Percentiles rank a stretch among this genome's conserved stretches.
Evolutionary conservation across 805 yeast genomes (phyloP).

Genomic region (Suhomyces sp.): DNA sequence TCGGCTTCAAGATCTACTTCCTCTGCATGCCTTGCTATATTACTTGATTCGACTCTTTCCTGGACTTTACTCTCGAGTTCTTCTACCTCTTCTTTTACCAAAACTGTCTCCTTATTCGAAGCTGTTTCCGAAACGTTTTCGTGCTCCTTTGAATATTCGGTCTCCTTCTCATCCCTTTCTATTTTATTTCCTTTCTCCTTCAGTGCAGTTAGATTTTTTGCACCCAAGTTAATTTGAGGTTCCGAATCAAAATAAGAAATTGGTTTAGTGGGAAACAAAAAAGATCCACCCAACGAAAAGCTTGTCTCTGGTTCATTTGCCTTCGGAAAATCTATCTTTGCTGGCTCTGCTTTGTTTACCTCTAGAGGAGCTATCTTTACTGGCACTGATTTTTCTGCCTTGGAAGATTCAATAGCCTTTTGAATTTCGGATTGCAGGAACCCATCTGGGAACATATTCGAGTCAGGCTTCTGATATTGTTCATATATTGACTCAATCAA

Average conservation of each 20-base stretch:
- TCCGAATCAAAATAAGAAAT: neutral
- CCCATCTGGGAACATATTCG: neutral
- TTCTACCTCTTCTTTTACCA: neutral
- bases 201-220: neutral
- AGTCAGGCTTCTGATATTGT: constrained; percentile 15
- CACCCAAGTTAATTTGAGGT: neutral
- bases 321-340: neutral
- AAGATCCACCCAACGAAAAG: constrained; percentile 1
- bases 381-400: constrained; percentile 33
- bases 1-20: neutral
- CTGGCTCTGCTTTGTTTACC: neutral
- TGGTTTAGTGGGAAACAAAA: neutral
- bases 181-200: neutral
- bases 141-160: neutral
- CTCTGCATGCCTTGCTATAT: neutral
- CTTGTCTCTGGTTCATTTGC: neutral
- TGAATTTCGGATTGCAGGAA: constrained; percentile 39
- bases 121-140: neutral
- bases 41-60: neutral
- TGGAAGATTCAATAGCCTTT: constrained; percentile 47
- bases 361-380: neutral
- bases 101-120: neutral
- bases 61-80: neutral
- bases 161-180: neutral
- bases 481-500: constrained; percentile 37